Conservation (phyloP, 768 basidiomycete species). For the Psilocybe cubensis region DNA sequence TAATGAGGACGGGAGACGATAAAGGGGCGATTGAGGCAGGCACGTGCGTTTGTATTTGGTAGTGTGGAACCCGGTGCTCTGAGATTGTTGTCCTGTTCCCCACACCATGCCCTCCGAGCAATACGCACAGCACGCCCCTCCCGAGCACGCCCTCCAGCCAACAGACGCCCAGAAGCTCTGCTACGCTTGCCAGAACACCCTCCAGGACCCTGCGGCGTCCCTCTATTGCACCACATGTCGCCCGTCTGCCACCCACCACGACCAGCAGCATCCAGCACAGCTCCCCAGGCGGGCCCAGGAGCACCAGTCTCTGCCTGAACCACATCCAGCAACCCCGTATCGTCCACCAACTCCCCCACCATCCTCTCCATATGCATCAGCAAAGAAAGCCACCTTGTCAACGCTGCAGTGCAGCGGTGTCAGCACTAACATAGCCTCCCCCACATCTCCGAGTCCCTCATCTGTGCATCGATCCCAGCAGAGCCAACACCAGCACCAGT, state of each 20-base stretch:
- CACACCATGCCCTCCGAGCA: constrained; percentile 58
- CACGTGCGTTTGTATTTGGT: constrained; percentile 17
- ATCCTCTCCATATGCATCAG: background rate
- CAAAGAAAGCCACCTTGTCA: background rate
- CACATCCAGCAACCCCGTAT: constrained; percentile 11
- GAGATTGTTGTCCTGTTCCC: constrained; percentile 21
- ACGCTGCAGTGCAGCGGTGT: background rate
- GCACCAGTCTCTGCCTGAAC: constrained; percentile 8
- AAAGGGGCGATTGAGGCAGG: background rate
- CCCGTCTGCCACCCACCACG: constrained; percentile 30
- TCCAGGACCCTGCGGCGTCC: constrained; percentile 36
- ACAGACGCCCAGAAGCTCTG: constrained; percentile 47
- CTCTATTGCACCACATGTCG: constrained; percentile 53
- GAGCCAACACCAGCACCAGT: background rate
- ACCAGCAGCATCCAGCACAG: constrained; percentile 24
- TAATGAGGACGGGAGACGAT: background rate
- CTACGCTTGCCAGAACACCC: constrained; percentile 43
- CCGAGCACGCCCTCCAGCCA: constrained; percentile 28
- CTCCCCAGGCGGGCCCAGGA: constrained; percentile 25
- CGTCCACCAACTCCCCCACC: constrained; percentile 2
- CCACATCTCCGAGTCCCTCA: background rate
- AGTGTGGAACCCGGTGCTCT: background rate
- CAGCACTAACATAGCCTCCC: background rate
- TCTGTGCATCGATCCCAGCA: background rate
- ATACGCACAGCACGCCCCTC: constrained; percentile 29